A percentile compares a stretch with the other conserved stretches of the same genome.
Evolutionary conservation across 2,329 filamentous ascomycete species (phyloP).

Genomic region (Dactylonectria macrodidyma): DNA sequence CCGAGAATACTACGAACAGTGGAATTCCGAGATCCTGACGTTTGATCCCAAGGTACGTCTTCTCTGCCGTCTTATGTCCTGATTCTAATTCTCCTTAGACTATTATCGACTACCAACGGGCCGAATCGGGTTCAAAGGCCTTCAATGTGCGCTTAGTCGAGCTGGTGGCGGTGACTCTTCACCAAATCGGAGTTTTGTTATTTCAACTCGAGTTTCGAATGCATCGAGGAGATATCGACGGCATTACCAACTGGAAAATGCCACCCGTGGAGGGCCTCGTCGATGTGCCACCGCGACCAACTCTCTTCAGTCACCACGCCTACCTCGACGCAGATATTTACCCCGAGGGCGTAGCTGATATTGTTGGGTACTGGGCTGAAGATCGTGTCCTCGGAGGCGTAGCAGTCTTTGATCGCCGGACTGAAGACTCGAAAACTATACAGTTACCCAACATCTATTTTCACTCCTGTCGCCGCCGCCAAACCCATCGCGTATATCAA

Average conservation of each 20-base stretch:
- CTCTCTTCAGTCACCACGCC: slow-evolving; percentile 27
- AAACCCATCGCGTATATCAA: slow-evolving; percentile 33
- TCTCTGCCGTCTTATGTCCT: too few relatives aligned
- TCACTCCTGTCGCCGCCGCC: slow-evolving; percentile 25
- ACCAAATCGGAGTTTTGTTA: slow-evolving; percentile 25
- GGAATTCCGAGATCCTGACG: slow-evolving; percentile 21
- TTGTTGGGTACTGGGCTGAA: slow-evolving; percentile 37
- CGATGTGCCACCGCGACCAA: slow-evolving; percentile 18
- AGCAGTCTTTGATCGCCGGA: slow-evolving; percentile 15
- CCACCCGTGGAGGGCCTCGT: slow-evolving; percentile 15
- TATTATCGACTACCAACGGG: too few relatives aligned
- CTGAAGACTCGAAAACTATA: neutral
- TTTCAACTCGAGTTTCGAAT: slow-evolving; percentile 27
- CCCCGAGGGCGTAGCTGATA: slow-evolving; percentile 26
- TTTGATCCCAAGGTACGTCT: slow-evolving; percentile 30
- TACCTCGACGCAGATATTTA: slow-evolving; percentile 36
- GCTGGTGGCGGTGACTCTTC: slow-evolving; percentile 21
- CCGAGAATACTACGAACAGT: neutral
- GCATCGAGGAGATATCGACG: slow-evolving; percentile 26
- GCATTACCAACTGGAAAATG: slow-evolving; percentile 26
- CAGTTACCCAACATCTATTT: slow-evolving; percentile 29
- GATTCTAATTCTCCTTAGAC: too few relatives aligned
- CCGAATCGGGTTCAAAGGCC: neutral
- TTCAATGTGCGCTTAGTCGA: slow-evolving; percentile 25
- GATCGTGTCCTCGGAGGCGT: slow-evolving; percentile 33